phyloP scores from a whole-genome alignment of 768 basidiomycete genomes.

The Hydnomerulius pinastri region DNA sequence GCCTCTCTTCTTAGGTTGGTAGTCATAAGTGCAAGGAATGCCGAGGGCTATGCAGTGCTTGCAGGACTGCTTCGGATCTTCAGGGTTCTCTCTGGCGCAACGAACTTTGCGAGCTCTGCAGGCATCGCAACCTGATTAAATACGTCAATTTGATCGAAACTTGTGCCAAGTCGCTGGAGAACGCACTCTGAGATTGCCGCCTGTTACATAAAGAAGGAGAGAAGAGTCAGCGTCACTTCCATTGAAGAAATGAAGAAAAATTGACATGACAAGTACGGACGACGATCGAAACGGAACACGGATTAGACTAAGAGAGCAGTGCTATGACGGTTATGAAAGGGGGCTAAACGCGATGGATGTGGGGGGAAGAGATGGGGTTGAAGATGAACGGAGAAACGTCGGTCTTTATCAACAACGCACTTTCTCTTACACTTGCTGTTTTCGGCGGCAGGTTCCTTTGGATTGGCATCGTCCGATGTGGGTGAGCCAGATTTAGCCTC shows the following conservation, averaged over 20 bases:
- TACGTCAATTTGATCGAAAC: slow-evolving; percentile 24
- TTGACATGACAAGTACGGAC: slow-evolving; percentile 37
- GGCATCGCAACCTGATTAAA: slow-evolving; percentile 72
- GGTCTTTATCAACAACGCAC: slow-evolving; percentile 54
- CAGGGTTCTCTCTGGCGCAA: slow-evolving; percentile 77
- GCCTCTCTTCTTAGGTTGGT: slow-evolving; percentile 91
- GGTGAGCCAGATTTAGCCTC: slow-evolving; percentile 61
- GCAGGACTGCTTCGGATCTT: slow-evolving; percentile 78
- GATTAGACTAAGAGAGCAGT: not conserved
- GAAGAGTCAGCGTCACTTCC: slow-evolving; percentile 36
- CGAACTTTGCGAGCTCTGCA: slow-evolving; percentile 86
- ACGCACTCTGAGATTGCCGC: slow-evolving; percentile 84
- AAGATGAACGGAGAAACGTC: slow-evolving; percentile 55
- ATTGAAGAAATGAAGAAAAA: slow-evolving; percentile 27
- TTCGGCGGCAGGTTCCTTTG: slow-evolving; percentile 58
- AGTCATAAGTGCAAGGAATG: slow-evolving; percentile 87
- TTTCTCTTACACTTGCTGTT: slow-evolving; percentile 79
- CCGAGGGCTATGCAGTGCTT: slow-evolving; percentile 84
- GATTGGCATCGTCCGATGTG: slow-evolving; percentile 62
- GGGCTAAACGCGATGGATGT: slow-evolving; percentile 28
- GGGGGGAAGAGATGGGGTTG: slow-evolving; percentile 19
- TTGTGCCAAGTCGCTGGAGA: slow-evolving; percentile 17
- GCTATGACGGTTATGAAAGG: no score
- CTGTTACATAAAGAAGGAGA: slow-evolving; percentile 42
- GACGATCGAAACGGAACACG: slow-evolving; percentile 6